Base-by-base conservation (phyloP, 1,284 basidiomycete species). In the Filobasidium uniguttulatum region DNA sequence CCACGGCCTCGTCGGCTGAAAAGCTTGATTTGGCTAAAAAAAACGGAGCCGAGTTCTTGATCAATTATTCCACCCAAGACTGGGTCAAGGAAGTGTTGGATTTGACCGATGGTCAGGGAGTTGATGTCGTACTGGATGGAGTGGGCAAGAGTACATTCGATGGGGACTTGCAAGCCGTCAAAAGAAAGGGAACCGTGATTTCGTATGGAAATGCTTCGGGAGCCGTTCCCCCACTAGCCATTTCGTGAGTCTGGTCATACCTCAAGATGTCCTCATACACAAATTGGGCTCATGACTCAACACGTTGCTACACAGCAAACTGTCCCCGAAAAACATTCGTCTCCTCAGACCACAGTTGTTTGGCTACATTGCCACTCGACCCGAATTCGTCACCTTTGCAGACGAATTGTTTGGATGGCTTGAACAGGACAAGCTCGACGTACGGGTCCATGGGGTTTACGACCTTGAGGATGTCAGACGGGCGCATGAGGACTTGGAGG, bases 71-170 rank as follows among this genome's bases (percentile, higher is more conserved):
- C 7, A 71, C 74, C 41, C 81, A 85, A 56, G 75, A 85, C 58
- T 79, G 81, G 0, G 81, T 82, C 15, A 61, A 78, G 50, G 65
- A 69, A 54, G 63, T 71, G 28, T 59, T 64, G 52, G 52, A 62
- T 33, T 46, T 62, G 28, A 51, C 56, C 28, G 48, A 40, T 9
- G 49, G 48, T 1, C 14, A 82, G 59, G 91, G 91, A 20, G 84
- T 89, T 7, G 76, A 90, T 59, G 90, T 54, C 25, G 62, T 91
- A 31, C 94, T 83, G 62, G 91, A 98, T 65, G 90, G 91, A 37
- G 88, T 98, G 22, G 93, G 93, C 8, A 89, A 83, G 69, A 84
- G 87, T 64, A 91, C 87, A 75, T 91, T 86, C 67, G 81, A 88
- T 56, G 76, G 77, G 57, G 77, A 91, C 70, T 88, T 93, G 67